Percentiles rank a stretch among this genome's conserved stretches.
Evolutionary conservation across 371 early-diverging fungal species (phyloP).

Genomic region (Mortierella sp.): DNA sequence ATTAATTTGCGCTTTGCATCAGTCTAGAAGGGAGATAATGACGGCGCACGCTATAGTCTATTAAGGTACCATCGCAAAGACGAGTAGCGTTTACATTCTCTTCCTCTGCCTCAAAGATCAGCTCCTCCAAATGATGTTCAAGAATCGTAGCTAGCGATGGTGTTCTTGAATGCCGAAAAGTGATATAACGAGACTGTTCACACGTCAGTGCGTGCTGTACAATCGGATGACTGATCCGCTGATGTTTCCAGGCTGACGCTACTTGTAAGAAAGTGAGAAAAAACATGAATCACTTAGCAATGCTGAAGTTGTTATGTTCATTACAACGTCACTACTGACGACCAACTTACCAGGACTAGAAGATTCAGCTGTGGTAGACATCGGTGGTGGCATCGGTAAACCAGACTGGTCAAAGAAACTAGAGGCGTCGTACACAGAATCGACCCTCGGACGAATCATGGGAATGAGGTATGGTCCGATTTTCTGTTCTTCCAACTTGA

Average conservation of each 20-base stretch:
- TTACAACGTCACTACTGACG: background rate
- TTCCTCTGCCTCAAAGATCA: no score
- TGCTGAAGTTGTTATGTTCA: background rate
- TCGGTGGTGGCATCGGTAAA: slow-evolving; percentile 22
- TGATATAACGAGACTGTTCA: slow-evolving; percentile 40
- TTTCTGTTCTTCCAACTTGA: slow-evolving; percentile 21
- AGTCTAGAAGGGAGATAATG: no score
- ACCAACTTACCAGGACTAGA: slow-evolving; percentile 7
- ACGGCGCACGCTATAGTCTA: no score
- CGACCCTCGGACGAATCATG: slow-evolving; percentile 23
- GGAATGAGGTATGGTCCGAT: slow-evolving; percentile 32
- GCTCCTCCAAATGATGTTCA: slow-evolving; percentile 10
- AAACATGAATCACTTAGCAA: background rate
- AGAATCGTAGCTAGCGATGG: slow-evolving; percentile 45
- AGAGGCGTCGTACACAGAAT: slow-evolving; percentile 36
- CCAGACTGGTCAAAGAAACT: slow-evolving; percentile 47
- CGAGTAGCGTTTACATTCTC: no score
- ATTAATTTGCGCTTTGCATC: no score
- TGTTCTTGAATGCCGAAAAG: slow-evolving; percentile 45
- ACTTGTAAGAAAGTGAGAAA: background rate
- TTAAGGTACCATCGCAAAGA: no score
- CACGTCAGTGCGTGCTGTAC: slow-evolving; percentile 41
- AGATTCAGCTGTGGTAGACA: background rate
- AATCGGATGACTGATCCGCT: slow-evolving; percentile 30
- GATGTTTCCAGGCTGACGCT: slow-evolving; percentile 41